These are phyloP conservation scores for Zygosaccharomyces bailii DNA, from an alignment of 805 yeast species.

Conservation along the genomic window DNA sequence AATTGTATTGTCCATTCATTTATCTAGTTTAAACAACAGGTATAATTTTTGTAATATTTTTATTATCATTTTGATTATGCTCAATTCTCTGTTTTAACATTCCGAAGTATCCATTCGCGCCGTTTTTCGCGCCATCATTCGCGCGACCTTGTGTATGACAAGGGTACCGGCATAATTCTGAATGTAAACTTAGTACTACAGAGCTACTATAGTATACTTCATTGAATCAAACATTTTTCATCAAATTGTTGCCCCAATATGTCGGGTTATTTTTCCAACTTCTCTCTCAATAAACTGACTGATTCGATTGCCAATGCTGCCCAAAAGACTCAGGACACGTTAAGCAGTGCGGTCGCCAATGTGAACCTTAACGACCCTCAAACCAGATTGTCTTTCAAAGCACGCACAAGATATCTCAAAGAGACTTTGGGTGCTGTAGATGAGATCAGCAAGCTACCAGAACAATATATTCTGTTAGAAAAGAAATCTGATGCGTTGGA, in stretches of 20 bases:
- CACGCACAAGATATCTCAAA: conserved; percentile 41
- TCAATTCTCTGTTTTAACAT: neutral
- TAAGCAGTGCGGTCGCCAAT: conserved; percentile 28
- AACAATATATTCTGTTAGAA: conserved; percentile 66
- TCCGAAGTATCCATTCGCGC: neutral
- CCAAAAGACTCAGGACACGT: conserved; percentile 31
- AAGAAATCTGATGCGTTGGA: conserved; percentile 62
- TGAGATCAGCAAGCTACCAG: conserved; percentile 69
- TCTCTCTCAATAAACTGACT: conserved; percentile 32
- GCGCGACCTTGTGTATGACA: neutral
- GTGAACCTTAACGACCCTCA: conserved; percentile 32
- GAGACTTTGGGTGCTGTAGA: conserved; percentile 63
- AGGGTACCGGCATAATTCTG: neutral
- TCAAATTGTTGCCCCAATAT: neutral
- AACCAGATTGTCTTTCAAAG: conserved; percentile 29
- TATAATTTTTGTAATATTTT: neutral
- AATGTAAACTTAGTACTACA: neutral
- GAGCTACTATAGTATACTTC: no score
- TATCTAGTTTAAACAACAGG: neutral
- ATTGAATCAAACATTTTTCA: no score
- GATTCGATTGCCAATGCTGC: conserved; percentile 33
- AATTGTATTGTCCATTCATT: neutral
- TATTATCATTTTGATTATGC: neutral
- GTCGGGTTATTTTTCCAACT: conserved; percentile 22
- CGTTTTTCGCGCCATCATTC: no score